Evolutionary conservation across 2,329 filamentous ascomycete species (phyloP), one percentile per base, ranked within the genome.

Genomic region (Hymenoscyphus infarciens): DNA sequence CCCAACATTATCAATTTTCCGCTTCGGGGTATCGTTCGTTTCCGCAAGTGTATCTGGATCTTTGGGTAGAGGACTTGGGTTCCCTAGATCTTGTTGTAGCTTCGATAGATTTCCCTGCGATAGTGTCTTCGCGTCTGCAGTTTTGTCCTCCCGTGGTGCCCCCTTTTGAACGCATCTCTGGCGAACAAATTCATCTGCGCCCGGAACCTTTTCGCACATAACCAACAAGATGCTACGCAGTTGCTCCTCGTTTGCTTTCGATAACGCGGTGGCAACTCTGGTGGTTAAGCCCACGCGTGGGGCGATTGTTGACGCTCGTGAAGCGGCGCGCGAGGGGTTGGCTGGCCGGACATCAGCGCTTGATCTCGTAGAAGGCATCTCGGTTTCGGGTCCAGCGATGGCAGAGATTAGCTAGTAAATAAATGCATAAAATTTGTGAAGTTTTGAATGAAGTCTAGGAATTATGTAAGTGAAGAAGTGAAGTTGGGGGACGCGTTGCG

Each of bases 241-340:
- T 25, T 49, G n/a, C 42, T 49, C 42, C 42, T 49, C 42, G 42
- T 22, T 49, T 2, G 42, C 42, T 49, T 49, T 49, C 3, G 42
- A 49, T 49, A 49, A 49, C 7, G 42, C 42, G 42, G 42, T 49
- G n/a, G 42, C n/a, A n/a, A 49, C 42, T 49, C 42, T 49, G n/a
- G 42, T 49, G 19, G 42, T 49, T 11, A 49, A 49, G 19, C 42
- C 42, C n/a, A 49, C 19, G 42, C 42, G 42, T 3, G 42, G 19
- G n/a, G 42, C 19, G 8, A 49, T 22, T 25, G 42, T 22, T 49
- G 42, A 49, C 42, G 42, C 22, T 49, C 42, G n/a, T 8, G 42
- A 49, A 22, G 19, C n/a, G 5, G 42, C 42, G 11, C 19, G 33
- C 2, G 33, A 35, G 33, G 33, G n/a, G 42, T 22, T 49, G 19